Evolutionary conservation across 2,329 filamentous ascomycete species (phyloP), one percentile per base, ranked within the genome.

Genomic region (Dactylonectria estremocensis): DNA sequence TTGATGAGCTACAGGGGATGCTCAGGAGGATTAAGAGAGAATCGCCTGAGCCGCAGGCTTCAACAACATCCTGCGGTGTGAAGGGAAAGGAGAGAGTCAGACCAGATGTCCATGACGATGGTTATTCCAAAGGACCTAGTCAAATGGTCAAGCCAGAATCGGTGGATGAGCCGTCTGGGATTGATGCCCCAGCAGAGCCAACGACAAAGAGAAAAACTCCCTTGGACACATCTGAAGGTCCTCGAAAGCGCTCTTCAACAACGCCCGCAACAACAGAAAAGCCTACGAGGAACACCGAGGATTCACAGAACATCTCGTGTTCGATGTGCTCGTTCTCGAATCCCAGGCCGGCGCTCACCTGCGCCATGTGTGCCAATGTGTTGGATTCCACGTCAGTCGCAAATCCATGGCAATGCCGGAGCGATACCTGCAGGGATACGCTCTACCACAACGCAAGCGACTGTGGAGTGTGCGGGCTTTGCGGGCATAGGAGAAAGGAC

Each of bases 261-360:
- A 5, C 43, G 11, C 33, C 49, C 48, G 10, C 45, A 16, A 53
- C 16, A 13, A 43, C 48, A 24, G 28, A n/a, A 18, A 40, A 11
- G 9, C 9, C 8, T n/a, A 14, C 33, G 11, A 53, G 14, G 2
- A 22, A 8, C 33, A 54, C 62, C 28, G 7, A 60, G 49, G 53
- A 20, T n/a, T 14, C 35, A 16, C n/a, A 49, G 10, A 31, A 10
- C 24, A 50, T 54, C 53, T 57, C 52, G 13, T 93, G 93, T 75
- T 82, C 86, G 1, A 83, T 92, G 61, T 97, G 94, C 79, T 94
- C 93, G 0, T 88, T 92, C 57, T 81, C 83, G 57, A 95, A 94
- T 76, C 81, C 85, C 6, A 54, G 76, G 0, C 74, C 77, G 9
- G 82, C 88, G 8, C 79, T 89, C 2, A 92, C 88, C 4, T 96